Percentiles rank a stretch among this genome's conserved stretches.
phyloP scores from a whole-genome alignment of 2,329 filamentous ascomycete genomes.

The Rutstroemia sp. region DNA sequence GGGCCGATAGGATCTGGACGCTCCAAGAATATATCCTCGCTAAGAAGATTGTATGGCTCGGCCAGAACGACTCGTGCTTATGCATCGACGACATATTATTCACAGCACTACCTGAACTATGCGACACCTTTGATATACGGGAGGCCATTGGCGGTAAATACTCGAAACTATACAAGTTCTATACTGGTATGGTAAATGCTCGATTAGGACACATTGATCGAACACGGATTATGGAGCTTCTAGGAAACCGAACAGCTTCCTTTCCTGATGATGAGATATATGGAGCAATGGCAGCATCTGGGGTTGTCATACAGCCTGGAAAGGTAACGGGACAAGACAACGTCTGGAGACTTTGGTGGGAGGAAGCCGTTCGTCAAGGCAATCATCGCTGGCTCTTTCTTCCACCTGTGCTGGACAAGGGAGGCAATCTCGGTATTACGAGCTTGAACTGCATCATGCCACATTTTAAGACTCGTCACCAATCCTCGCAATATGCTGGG shows the following conservation, averaged over 20 bases:
- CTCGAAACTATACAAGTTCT: slow-evolving; percentile 3
- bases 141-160: not conserved
- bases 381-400: slow-evolving; percentile 5
- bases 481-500: not conserved
- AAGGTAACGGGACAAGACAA: not conserved
- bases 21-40: slow-evolving; percentile 8
- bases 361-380: slow-evolving; percentile 2
- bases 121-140: not conserved
- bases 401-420: not conserved
- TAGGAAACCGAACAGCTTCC: slow-evolving; percentile 5
- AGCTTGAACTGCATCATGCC: slow-evolving; percentile 1
- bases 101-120: not conserved
- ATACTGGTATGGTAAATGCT: slow-evolving; percentile 2
- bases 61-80: not conserved
- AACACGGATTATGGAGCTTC: slow-evolving; percentile 6
- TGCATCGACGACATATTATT: not conserved
- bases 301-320: slow-evolving; percentile 1
- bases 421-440: not conserved
- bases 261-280: slow-evolving; percentile 7
- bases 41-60: slow-evolving; percentile 2
- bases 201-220: not conserved
- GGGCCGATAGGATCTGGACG: slow-evolving; percentile 9
- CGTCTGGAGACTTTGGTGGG: slow-evolving; percentile 6
- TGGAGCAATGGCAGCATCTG: slow-evolving; percentile 8
- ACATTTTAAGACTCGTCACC: not conserved